Evolutionary conservation across 768 basidiomycete genomes (phyloP), one percentile per base, ranked within the genome.

Genomic region (Coprinopsis strossmayeri): DNA sequence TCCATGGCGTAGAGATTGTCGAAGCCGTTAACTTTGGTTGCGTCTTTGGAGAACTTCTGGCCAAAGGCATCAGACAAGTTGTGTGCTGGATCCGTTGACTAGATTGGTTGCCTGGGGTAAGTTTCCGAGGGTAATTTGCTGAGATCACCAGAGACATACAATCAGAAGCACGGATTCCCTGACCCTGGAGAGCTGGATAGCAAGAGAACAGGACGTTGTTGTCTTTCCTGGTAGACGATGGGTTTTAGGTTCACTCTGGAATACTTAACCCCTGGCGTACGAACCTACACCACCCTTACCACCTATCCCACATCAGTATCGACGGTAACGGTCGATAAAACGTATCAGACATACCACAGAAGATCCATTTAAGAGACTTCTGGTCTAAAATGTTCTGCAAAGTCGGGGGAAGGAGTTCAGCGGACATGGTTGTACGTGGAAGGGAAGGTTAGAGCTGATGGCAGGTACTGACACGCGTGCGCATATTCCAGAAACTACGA

Each of bases 1-100:
- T 99, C 96, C 96, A 99, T 99, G 2, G 96, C 96, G 61, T 67
- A 95, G 37, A 99, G 79, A 70, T 99, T 99, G 52, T 89, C 82
- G 58, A 97, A 97, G 7, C 96, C 96, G 60, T 95, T 96, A 46
- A 98, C 96, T 67, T 89, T 90, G 5, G 93, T 98, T 26, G 96
- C 96, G 64, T 99, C 96, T 62, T 98, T 98, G 52, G 90, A 91
- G 70, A 99, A 99, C 71, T 99, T 98, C 63, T 99, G 96, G 18
- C 91, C 90, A 65, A 98, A 98, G 13, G 96, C 92, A 68, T 99
- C 95, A 9, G 94, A 97, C 34, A 99, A 72, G 67, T 99, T 99
- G 74, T 99, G 96, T 30, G 96, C 96, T n/a, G 96, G 96, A 68
- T 99, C 96, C 5, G 96, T 99, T 5, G 95, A 97, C 92, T 96